Percentiles rank a stretch among this genome's conserved stretches.
Conservation (phyloP, 345 rosid genomes). For the Leavenworthia alabamica region DNA sequence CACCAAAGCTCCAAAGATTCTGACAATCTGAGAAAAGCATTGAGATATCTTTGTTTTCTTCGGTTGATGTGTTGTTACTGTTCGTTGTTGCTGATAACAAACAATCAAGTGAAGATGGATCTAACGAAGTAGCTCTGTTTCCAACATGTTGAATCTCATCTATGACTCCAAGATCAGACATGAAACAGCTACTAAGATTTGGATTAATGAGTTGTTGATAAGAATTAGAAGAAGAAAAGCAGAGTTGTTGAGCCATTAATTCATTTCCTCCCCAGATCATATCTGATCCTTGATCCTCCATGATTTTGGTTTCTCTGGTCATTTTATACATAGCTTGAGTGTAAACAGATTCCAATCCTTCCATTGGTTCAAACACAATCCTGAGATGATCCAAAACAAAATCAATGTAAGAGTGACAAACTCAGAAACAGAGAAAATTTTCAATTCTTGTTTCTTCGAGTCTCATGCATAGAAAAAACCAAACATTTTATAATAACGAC, state of each 20-base stretch:
- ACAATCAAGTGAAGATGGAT: slow-evolving; percentile 55
- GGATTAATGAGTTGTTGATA: slow-evolving; percentile 22
- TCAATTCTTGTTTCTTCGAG: slow-evolving; percentile 19
- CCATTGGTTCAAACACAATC: no score
- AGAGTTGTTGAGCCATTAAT: slow-evolving; percentile 25
- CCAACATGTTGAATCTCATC: slow-evolving; percentile 25
- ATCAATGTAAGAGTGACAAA: slow-evolving; percentile 6
- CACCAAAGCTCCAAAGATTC: slow-evolving; percentile 55
- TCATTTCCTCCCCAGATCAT: slow-evolving; percentile 41
- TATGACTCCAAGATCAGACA: slow-evolving; percentile 35
- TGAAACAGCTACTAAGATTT: slow-evolving; percentile 20
- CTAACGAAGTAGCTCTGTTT: slow-evolving; percentile 26
- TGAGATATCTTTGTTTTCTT: slow-evolving; percentile 69
- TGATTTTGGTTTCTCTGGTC: slow-evolving; percentile 1
- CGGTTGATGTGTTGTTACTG: slow-evolving; percentile 54
- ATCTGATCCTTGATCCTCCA: slow-evolving; percentile 28
- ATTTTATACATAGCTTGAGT: slow-evolving; percentile 29
- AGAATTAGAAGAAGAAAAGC: slow-evolving; percentile 32
- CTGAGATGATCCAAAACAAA: slow-evolving; percentile 13
- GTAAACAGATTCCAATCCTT: slow-evolving; percentile 40
- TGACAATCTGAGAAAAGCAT: slow-evolving; percentile 52
- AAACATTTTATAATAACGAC: no score
- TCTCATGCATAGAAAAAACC: no score
- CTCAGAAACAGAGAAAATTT: slow-evolving; percentile 18
- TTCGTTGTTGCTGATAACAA: slow-evolving; percentile 58